A percentile compares a stretch with the other conserved stretches of the same genome.
These are phyloP conservation scores for Auricularia heimuer DNA, from an alignment of 768 basidiomycete genomes.

Conservation along the genomic window DNA sequence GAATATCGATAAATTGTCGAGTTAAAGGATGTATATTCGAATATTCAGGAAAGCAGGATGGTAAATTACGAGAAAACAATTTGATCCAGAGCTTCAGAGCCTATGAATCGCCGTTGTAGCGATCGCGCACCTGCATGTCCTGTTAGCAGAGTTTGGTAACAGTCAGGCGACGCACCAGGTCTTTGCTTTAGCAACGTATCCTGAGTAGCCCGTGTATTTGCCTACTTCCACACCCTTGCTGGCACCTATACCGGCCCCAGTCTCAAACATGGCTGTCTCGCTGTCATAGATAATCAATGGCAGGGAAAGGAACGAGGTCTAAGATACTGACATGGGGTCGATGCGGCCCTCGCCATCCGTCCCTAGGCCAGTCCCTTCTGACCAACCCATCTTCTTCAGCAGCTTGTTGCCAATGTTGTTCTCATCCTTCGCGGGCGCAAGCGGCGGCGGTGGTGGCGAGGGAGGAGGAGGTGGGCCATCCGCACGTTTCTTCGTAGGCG, in stretches of 20 bases:
- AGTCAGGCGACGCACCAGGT: constrained; percentile 3
- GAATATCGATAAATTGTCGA: too few relatives aligned
- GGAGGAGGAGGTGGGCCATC: constrained; percentile 57
- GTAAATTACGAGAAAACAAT: too few relatives aligned
- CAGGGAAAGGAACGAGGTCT: neutral
- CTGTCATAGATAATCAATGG: constrained; percentile 25
- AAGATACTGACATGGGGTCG: constrained; percentile 65
- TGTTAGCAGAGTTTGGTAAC: neutral
- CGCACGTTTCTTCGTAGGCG: constrained; percentile 36
- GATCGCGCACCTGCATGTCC: neutral
- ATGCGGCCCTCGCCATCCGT: constrained; percentile 73
- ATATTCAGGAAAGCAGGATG: too few relatives aligned
- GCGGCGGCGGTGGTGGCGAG: constrained; percentile 48
- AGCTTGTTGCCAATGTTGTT: constrained; percentile 87
- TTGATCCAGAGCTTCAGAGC: too few relatives aligned
- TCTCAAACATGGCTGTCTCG: constrained; percentile 75
- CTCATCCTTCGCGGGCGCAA: constrained; percentile 70
- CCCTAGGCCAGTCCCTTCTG: constrained; percentile 79
- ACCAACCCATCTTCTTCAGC: constrained; percentile 98
- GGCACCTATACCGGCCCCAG: constrained; percentile 86
- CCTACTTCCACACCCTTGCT: constrained; percentile 79
- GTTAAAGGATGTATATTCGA: too few relatives aligned
- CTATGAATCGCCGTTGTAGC: neutral
- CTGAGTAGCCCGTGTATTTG: constrained; percentile 59
- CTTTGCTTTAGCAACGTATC: constrained; percentile 38